Base-by-base conservation (phyloP, 2,329 filamentous ascomycete genomes). In the Aspergillus terreus region DNA sequence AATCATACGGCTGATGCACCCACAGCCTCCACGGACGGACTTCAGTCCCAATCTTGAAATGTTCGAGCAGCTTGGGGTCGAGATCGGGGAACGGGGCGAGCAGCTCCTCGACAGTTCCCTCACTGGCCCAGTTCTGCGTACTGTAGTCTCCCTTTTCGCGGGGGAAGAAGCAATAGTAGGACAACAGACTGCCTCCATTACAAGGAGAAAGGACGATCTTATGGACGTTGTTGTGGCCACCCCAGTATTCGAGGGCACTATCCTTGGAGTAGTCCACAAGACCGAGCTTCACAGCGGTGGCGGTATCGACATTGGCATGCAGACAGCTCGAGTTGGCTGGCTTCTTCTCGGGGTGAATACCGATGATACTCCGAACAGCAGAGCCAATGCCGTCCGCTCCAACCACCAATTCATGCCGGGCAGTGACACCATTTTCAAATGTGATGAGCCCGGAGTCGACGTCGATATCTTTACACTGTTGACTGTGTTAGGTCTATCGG, bases 151-250 rank as follows among this genome's bases (percentile, higher is more conserved):
- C 81, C 53, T 77, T 74, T 5, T 78, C 75, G 1, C 80, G 76
- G 0, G 83, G 80, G 68, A 86, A 87, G 74, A 87, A 87, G 70
- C 84, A 86, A 70, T 88, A 88, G 71, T 85, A 88, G 0, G 83
- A 86, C 3, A 87, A 74, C 2, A 87, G 71, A 54, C 80, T 80
- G 48, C 84, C 84, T 19, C 79, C 80, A 61, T 86, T 85, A 71
- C 85, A 88, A 4, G 85, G 83, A 0, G 83, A 86, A 2, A 88
- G 72, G 4, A 88, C 85, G 52, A 88, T 87, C 75, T 88, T 88
- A 67, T 87, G 81, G 75, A 82, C 61, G 81, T 82, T 50, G 84
- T 80, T 46, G 43, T 69, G 66, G 47, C 85, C 85, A 23, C 85
- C 85, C 85, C 85, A 88, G 72, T 86, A 88, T 66, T 88, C 82